Evolutionary conservation across 805 yeast species (phyloP).

Genomic region (Candida odintsovae): DNA sequence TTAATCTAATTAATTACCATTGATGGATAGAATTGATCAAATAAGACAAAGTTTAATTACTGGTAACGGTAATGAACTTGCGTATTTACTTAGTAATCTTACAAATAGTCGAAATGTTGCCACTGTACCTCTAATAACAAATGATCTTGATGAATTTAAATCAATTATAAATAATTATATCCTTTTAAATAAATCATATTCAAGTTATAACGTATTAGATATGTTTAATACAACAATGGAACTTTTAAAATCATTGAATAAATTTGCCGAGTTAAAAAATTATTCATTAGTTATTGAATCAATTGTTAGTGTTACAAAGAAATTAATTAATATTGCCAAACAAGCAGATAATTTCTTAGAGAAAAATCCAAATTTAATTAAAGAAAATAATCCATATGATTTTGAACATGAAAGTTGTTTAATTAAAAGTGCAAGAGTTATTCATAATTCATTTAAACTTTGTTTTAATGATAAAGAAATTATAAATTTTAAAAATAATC

Average conservation of each 20-base stretch:
- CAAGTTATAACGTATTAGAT: slow-evolving; percentile 26
- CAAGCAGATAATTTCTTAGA: slow-evolving; percentile 19
- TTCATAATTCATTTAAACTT: slow-evolving; percentile 69
- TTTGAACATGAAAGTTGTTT: slow-evolving; percentile 28
- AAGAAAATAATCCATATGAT: slow-evolving; percentile 13
- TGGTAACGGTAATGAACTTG: slow-evolving; percentile 3
- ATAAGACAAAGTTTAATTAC: not conserved
- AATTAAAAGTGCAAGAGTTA: slow-evolving; percentile 54
- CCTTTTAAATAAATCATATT: slow-evolving; percentile 19
- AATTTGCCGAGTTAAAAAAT: slow-evolving; percentile 47
- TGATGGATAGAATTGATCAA: slow-evolving; percentile 2
- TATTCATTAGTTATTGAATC: slow-evolving; percentile 49
- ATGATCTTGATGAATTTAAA: slow-evolving; percentile 6
- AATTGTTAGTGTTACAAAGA: slow-evolving; percentile 34
- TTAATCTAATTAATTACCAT: too few species aligned
- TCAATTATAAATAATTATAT: slow-evolving; percentile 2
- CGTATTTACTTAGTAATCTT: not conserved
- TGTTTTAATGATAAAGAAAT: slow-evolving; percentile 74
- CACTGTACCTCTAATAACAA: not conserved
- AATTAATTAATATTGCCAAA: slow-evolving; percentile 26
- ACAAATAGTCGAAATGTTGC: not conserved
- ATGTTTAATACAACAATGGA: slow-evolving; percentile 28
- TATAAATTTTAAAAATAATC: slow-evolving; percentile 45
- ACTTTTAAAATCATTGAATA: slow-evolving; percentile 39
- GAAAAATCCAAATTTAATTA: slow-evolving; percentile 11